Evolutionary conservation across 2,329 filamentous ascomycete species (phyloP), one percentile per base, ranked within the genome.

Genomic region (Aspergillus spinulosporus): DNA sequence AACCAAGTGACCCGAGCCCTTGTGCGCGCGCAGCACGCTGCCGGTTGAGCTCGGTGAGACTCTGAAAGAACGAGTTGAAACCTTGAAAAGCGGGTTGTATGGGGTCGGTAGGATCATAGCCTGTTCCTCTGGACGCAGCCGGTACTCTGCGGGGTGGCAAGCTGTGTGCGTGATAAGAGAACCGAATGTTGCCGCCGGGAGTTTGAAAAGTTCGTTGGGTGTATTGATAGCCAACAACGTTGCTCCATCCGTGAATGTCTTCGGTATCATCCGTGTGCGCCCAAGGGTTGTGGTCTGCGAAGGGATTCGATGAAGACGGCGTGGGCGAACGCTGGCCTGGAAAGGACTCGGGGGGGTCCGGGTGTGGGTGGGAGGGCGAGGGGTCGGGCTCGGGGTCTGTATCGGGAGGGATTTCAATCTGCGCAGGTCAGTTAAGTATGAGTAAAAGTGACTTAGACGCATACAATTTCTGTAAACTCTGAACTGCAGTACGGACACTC

Each of bases 391-490:
- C 57, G 26, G 49, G 54, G 15, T 52, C 61, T 39, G 60, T 62
- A 50, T 71, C 68, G 32, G 69, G 64, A 11, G 70, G 69, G 29
- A 68, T 69, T 65, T 72, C 69, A 39, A 72, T 64, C 72, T 72
- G 58, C 34, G 15, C 15, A 48, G 44, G 56, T 46, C n/a, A 45
- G 45, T 54, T 48, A 44, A 26, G 42, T 43, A 55, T 21, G 29
- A 11, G 21, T 12, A 39, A 37, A 49, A 58, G 32, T 40, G 49
- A 28, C 54, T 54, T 48, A 49, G 28, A 14, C 54, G 80, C 88
- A 68, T 79, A 96, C 92, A 65, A 97, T 91, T 76, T 99, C 92
- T 12, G 86, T 90, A 63, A 90, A 87, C 15, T 96, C 90, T 37
- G 86, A 85, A 3, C 81, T 71, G 70, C 94, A 99, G n/a, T 77